phyloP scores from a whole-genome alignment of 192 early-diverging fungal genomes.

The Thoreauomyces humboldtii region DNA sequence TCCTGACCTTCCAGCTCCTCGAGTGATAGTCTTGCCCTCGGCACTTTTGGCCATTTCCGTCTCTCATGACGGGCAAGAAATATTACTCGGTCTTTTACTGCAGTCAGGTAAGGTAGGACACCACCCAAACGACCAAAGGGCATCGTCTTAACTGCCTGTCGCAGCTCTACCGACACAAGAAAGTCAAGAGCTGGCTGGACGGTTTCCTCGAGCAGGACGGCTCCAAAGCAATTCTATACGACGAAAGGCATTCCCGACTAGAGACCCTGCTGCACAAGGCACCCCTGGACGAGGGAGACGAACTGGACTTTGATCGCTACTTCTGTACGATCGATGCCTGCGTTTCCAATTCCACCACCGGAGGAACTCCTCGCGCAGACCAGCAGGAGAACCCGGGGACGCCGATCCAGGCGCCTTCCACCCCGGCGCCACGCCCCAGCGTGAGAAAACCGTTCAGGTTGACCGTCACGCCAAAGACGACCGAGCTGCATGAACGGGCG shows the following conservation, averaged over 20 bases:
- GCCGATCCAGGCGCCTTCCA: neutral
- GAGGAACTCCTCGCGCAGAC: too few species aligned
- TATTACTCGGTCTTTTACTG: constrained; percentile 6
- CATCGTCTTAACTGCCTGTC: neutral
- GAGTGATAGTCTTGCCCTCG: too few species aligned
- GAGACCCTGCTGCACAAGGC: neutral
- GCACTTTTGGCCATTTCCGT: too few species aligned
- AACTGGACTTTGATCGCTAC: constrained; percentile 15
- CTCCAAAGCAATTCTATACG: neutral
- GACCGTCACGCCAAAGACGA: neutral
- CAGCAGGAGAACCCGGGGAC: too few species aligned
- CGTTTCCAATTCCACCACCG: too few species aligned
- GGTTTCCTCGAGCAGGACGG: neutral
- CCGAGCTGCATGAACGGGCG: too few species aligned
- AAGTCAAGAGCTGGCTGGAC: constrained; percentile 18
- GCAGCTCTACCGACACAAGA: constrained; percentile 21
- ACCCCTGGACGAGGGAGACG: constrained; percentile 10
- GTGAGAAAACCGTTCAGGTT: neutral
- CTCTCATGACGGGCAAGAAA: neutral
- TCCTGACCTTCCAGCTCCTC: too few species aligned
- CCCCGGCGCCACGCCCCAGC: too few species aligned
- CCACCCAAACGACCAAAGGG: neutral
- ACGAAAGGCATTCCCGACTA: neutral
- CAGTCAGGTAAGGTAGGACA: constrained; percentile 8
- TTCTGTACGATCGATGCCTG: constrained; percentile 17